Base-by-base conservation (phyloP, 2,329 filamentous ascomycete genomes). In the Mycogone perniciosa region DNA sequence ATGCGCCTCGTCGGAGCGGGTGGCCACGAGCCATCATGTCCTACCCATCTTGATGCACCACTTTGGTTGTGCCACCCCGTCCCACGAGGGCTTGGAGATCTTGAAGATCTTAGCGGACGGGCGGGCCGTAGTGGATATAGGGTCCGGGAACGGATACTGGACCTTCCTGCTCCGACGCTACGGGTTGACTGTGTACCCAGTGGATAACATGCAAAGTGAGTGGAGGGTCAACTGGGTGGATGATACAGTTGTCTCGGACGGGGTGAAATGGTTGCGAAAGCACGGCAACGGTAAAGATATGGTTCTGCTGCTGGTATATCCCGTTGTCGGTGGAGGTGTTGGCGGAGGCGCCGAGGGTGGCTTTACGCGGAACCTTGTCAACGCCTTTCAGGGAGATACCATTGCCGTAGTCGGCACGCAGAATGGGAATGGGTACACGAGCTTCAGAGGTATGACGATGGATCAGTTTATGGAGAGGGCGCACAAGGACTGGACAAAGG, bases 31-130 rank as follows among this genome's bases (percentile, higher is more conserved):
- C 45, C 86, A 90, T 67, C 84, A 86, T 58, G 73, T 88, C 6
- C 74, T 89, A 7, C 86, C 86, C 2, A 72, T 89, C 13, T 74
- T 89, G 50, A 89, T 89, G 76, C 86, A 89, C 68, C 86, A 90
- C 66, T 89, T 89, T 64, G 85, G 85, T 46, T 90, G 86, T 67
- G 79, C 80, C 1, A 82, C 82, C 20, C 86, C 86, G 0, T 80
- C 78, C 7, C 84, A 85, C 64, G 84, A 88, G 59, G 74, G 79
- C 2, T 69, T 90, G 9, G 71, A 77, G 54, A 70, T 85, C 26
- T 74, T 89, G 31, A 75, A 75, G 34, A 70, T 76, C 44, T 64
- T 87, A 2, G 74, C 79, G 5, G 74, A 73, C 1, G 73, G 73
- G 3, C 71, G 77, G 5, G 64, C 72, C 9, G 72, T 89, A 6